Evolutionary conservation across 2,329 filamentous ascomycete genomes (phyloP).

Genomic region (Colletotrichum tabaci): DNA sequence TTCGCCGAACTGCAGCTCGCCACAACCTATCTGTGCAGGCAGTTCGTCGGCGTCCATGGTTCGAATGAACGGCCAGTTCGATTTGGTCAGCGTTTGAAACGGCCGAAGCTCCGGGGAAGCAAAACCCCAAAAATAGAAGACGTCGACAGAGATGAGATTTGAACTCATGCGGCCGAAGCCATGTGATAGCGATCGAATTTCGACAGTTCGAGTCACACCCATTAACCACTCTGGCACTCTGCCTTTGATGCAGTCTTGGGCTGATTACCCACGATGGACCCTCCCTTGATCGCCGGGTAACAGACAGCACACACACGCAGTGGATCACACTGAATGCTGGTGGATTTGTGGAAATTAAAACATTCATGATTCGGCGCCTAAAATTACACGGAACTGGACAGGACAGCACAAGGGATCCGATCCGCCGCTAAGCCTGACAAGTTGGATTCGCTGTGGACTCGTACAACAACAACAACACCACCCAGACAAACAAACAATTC

Average conservation of each 20-base stretch:
- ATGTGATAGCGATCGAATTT: constrained; percentile 18
- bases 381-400: constrained; percentile 30
- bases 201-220: constrained; percentile 22
- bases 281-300: no score
- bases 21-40: background rate
- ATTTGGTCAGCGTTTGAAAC: background rate
- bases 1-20: constrained; percentile 20
- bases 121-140: background rate
- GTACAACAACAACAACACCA: background rate
- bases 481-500: background rate
- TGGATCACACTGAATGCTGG: no score
- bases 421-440: constrained; percentile 37
- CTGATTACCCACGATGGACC: background rate
- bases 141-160: constrained; percentile 22
- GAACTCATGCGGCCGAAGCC: constrained; percentile 31
- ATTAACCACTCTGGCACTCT: constrained; percentile 30
- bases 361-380: constrained; percentile 24
- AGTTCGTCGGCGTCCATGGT: background rate
- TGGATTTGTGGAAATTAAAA: background rate
- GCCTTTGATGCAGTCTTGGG: background rate
- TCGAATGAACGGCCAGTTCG: background rate
- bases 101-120: background rate
- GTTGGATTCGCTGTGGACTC: constrained; percentile 23
- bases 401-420: constrained; percentile 6
- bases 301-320: background rate